Conservation (phyloP, 2,329 filamentous ascomycete genomes). For the Venturia asperata region DNA sequence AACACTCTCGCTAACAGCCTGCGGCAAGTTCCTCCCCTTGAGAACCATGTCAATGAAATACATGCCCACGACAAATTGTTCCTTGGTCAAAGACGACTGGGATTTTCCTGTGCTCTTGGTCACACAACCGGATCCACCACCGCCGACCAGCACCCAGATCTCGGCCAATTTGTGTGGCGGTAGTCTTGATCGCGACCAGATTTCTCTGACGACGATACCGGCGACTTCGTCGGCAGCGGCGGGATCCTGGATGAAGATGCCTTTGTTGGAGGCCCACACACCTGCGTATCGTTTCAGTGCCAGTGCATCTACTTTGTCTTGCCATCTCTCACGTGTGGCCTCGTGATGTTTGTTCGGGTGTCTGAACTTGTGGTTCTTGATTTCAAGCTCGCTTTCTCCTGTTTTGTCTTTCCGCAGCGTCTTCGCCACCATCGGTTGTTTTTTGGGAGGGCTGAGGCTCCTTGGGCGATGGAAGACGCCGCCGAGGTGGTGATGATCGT, state of each 20-base stretch:
- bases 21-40: conserved; percentile 70
- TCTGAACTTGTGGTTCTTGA: conserved; percentile 35
- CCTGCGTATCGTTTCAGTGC: conserved; percentile 79
- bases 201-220: conserved; percentile 63
- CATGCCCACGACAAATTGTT: conserved; percentile 75
- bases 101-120: background rate
- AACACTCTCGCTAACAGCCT: conserved; percentile 63
- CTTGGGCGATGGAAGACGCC: background rate
- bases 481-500: conserved; percentile 10
- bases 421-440: conserved; percentile 1
- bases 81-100: conserved; percentile 44
- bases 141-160: conserved; percentile 70
- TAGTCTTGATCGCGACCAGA: conserved; percentile 67
- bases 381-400: background rate
- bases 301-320: conserved; percentile 62
- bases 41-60: conserved; percentile 77
- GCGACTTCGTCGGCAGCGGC: conserved; percentile 47
- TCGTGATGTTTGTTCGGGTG: conserved; percentile 70
- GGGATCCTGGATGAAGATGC: conserved; percentile 36
- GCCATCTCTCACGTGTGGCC: conserved; percentile 67
- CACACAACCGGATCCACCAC: conserved; percentile 37
- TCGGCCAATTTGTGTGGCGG: conserved; percentile 62
- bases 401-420: conserved; percentile 9
- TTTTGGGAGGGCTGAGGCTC: conserved; percentile 16
- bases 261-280: conserved; percentile 76